Base-by-base conservation (phyloP, 352 stramenopile genomes). In the Phytopythium montanum region DNA sequence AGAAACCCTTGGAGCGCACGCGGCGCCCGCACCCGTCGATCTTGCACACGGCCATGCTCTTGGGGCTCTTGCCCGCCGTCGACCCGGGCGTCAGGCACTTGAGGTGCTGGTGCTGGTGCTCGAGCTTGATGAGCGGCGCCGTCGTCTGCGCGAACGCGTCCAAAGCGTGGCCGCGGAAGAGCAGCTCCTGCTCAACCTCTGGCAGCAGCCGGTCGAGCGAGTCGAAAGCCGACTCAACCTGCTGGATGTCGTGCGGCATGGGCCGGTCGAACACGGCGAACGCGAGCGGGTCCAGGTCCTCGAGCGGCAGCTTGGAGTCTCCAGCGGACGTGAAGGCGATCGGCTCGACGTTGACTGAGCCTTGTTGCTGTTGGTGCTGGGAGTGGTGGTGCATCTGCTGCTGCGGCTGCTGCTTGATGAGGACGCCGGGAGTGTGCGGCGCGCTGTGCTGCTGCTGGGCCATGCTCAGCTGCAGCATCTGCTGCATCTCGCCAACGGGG, bases 1-100 rank as follows among this genome's bases (percentile, higher is more conserved):
- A 95, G 55, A 93, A 90, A 23, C 81, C 82, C 67, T 92, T 91
- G 65, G 86, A 91, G 52, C 81, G 79, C 44, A 90, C 79, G 14
- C 79, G 77, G 28, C 80, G 80, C 21, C 84, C 72, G 51, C 81
- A 90, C 41, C 70, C 79, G 28, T 28, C 66, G 23, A 88, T 64
- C 46, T 90, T 89, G 68, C 79, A 89, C 19, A 70, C 85, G 7
- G 70, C 79, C 69, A 89, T 80, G 53, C 66, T 72, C 66, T 86
- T 86, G 8, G 73, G 73, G 29, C 79, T 88, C 48, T 77, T 80
- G 19, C n/a, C n/a, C n/a, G 64, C 46, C 50, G 75, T 77, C 23
- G 33, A 36, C 38, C 48, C 72, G 48, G 55, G 53, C 9, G 72
- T 41, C 41, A 85, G 58, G 14, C 45, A 55, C 26, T 72, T 65